Evolutionary conservation across 306 rosid species (phyloP).

Genomic region (Quercus ilex): DNA sequence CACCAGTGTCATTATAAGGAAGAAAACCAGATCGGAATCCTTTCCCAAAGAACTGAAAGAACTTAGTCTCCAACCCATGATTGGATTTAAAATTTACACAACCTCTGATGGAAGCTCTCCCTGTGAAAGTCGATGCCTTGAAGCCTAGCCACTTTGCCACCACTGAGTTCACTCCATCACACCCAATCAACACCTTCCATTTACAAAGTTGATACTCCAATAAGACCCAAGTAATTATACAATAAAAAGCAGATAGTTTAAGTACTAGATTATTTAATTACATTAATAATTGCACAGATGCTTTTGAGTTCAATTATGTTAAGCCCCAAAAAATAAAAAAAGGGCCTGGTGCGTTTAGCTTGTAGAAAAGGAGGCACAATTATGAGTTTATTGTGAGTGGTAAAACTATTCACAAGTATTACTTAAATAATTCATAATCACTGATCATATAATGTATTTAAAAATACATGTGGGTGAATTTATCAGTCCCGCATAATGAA

Average conservation of each 20-base stretch:
- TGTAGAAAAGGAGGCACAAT: too few species aligned
- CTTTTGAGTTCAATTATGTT: too few species aligned
- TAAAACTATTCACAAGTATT: too few species aligned
- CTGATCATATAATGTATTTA: too few species aligned
- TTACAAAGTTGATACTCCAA: neutral
- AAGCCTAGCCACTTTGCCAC: conserved; percentile 78
- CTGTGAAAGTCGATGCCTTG: conserved; percentile 34
- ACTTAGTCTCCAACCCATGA: conserved; percentile 35
- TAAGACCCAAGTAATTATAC: neutral
- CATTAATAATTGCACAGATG: too few species aligned
- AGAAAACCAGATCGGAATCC: conserved; percentile 50
- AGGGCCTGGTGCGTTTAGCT: too few species aligned
- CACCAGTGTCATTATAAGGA: conserved; percentile 38
- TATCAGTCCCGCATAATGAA: too few species aligned
- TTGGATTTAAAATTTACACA: conserved; percentile 5
- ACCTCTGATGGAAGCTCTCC: conserved; percentile 59
- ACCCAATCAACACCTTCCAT: conserved; percentile 63
- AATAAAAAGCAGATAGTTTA: neutral
- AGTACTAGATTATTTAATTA: too few species aligned
- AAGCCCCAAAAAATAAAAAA: too few species aligned
- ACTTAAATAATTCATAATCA: too few species aligned
- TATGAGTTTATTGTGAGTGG: too few species aligned
- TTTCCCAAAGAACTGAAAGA: conserved; percentile 43
- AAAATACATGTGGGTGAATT: too few species aligned
- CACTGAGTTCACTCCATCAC: conserved; percentile 81